Evolutionary conservation across 768 basidiomycete species (phyloP).

Genomic region (Plicaturopsis crispa): DNA sequence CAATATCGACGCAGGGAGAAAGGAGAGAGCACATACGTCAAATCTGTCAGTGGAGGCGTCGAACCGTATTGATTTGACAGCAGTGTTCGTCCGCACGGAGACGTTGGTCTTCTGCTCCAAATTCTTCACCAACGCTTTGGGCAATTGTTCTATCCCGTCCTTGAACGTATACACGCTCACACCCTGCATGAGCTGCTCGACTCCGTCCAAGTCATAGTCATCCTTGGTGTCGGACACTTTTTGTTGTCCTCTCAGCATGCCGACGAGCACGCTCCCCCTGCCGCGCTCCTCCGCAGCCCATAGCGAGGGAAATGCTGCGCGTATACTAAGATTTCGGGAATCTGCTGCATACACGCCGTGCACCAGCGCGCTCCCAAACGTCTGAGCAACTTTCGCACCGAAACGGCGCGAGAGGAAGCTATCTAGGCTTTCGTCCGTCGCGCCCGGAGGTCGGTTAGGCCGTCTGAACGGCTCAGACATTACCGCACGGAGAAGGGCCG

Average conservation of each 20-base stretch:
- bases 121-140: constrained; percentile 41
- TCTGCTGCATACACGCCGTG: constrained; percentile 95
- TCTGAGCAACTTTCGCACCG: constrained; percentile 61
- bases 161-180: constrained; percentile 76
- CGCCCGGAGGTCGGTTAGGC: constrained; percentile 29
- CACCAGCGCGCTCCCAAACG: constrained; percentile 72
- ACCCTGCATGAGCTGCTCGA: constrained; percentile 40
- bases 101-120: constrained; percentile 50
- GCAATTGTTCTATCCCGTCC: constrained; percentile 67
- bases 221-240: too few relatives aligned
- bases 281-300: constrained; percentile 65
- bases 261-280: constrained; percentile 62
- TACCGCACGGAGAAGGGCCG: constrained; percentile 44
- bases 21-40: constrained; percentile 17
- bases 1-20: too few relatives aligned
- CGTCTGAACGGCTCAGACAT: constrained; percentile 51
- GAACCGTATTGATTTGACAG: constrained; percentile 25
- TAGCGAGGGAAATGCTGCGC: constrained; percentile 69
- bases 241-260: constrained; percentile 28
- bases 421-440: constrained; percentile 75
- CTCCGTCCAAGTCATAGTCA: constrained; percentile 44
- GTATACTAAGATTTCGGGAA: constrained; percentile 63
- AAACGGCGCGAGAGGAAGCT: constrained; percentile 70
- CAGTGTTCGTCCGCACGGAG: constrained; percentile 37
- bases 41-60: constrained; percentile 28